phyloP scores from a whole-genome alignment of 1,284 basidiomycete species.

The Quambalaria eucalypti region DNA sequence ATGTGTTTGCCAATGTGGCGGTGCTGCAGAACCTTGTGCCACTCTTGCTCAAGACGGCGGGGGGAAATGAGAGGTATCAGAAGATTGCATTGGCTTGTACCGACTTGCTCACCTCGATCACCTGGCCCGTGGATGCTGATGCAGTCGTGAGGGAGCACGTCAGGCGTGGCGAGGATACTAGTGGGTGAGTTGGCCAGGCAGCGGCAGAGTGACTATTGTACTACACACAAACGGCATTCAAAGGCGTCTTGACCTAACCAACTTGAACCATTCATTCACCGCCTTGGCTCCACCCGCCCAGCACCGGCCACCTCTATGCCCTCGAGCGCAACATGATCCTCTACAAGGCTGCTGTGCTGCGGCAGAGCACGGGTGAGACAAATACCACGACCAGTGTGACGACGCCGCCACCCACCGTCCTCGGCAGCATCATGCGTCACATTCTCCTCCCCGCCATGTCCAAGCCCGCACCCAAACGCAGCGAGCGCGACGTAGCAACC shows the following conservation, averaged over 20 bases:
- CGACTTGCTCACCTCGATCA: conserved; percentile 44
- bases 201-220: no score
- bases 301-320: conserved; percentile 13
- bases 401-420: conserved; percentile 31
- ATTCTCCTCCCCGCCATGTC: conserved; percentile 37
- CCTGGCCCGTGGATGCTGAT: conserved; percentile 42
- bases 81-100: conserved; percentile 43
- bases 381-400: conserved; percentile 1
- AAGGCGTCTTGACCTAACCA: no score
- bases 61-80: conserved; percentile 22
- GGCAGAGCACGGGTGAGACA: conserved; percentile 16
- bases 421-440: conserved; percentile 31
- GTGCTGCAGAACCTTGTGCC: conserved; percentile 43
- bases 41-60: conserved; percentile 38
- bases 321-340: conserved; percentile 19
- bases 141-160: conserved; percentile 36
- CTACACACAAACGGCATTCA: no score
- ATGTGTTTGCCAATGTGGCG: conserved; percentile 37
- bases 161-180: conserved; percentile 30
- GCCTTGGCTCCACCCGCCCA: no score
- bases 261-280: no score
- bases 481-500: conserved; percentile 34
- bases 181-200: no score
- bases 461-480: conserved; percentile 32
- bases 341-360: conserved; percentile 44